Evolutionary conservation across 495 filamentous ascomycete species (phyloP).

Genomic region (Aspergillus wentii): DNA sequence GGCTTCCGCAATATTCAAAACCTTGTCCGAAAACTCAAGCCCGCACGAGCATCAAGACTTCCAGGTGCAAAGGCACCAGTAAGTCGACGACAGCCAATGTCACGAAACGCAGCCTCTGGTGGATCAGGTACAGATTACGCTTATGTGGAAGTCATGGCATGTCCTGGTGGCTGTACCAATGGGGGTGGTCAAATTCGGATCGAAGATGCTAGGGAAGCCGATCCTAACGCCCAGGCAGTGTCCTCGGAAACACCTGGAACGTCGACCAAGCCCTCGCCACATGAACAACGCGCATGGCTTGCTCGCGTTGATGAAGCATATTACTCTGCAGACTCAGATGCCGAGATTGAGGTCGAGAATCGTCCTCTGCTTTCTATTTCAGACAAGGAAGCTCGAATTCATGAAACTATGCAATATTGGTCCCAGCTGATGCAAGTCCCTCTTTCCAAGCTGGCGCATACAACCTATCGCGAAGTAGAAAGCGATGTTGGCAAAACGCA

Average conservation of each 20-base stretch:
- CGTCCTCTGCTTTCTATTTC: constrained; percentile 11
- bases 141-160: constrained; percentile 98
- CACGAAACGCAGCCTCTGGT: constrained; percentile 24
- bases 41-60: constrained; percentile 66
- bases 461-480: constrained; percentile 84
- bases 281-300: constrained; percentile 84
- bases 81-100: constrained; percentile 35
- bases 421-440: constrained; percentile 60
- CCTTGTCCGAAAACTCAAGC: constrained; percentile 83
- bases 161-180: constrained; percentile 95
- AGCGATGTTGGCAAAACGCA: constrained; percentile 88
- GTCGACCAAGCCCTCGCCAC: constrained; percentile 51
- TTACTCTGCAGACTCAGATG: constrained; percentile 70
- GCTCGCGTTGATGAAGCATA: constrained; percentile 88
- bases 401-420: constrained; percentile 67
- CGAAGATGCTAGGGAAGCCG: constrained; percentile 56
- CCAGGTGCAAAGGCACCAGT: constrained; percentile 59
- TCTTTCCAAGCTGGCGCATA: constrained; percentile 70
- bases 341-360: constrained; percentile 22
- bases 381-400: constrained; percentile 34
- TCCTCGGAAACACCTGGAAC: constrained; percentile 10
- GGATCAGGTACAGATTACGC: constrained; percentile 59
- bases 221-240: constrained; percentile 6
- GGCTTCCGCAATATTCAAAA: constrained; percentile 98
- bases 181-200: constrained; percentile 92